Percentiles rank a stretch among this genome's conserved stretches.
phyloP scores from a whole-genome alignment of 257 asterid species.

The Jasminum sambac region DNA sequence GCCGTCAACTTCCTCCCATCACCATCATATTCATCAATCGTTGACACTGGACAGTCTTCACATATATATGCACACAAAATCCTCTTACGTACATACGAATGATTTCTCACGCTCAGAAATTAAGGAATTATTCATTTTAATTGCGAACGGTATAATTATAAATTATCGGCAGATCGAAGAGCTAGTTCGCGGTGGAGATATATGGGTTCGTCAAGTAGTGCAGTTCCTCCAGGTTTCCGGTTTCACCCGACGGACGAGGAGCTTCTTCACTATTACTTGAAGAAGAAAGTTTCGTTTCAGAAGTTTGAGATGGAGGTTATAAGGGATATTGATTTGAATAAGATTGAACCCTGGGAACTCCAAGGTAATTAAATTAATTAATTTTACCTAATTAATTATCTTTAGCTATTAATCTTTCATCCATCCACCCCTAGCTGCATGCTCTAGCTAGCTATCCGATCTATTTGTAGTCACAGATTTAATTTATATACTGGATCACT shows the following conservation, averaged over 20 bases:
- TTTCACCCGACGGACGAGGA: slow-evolving; percentile 95
- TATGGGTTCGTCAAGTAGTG: slow-evolving; percentile 58
- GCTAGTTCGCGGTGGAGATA: too few species aligned
- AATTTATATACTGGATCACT: too few species aligned
- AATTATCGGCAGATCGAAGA: too few species aligned
- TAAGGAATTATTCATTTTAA: not conserved
- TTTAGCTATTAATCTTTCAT: too few species aligned
- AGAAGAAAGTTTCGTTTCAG: slow-evolving; percentile 76
- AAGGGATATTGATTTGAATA: slow-evolving; percentile 81
- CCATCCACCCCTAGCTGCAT: too few species aligned
- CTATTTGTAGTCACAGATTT: too few species aligned
- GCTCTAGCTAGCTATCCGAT: too few species aligned
- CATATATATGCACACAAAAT: not conserved
- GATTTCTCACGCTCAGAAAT: slow-evolving; percentile 1
- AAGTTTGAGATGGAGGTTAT: slow-evolving; percentile 95
- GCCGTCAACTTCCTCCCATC: slow-evolving; percentile 64
- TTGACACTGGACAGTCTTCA: slow-evolving; percentile 32
- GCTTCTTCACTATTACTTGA: slow-evolving; percentile 85
- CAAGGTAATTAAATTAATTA: slow-evolving; percentile 51
- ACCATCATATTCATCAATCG: slow-evolving; percentile 23
- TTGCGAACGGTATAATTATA: not conserved
- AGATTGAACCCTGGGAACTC: slow-evolving; percentile 91
- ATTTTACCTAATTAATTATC: too few species aligned
- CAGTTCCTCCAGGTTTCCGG: slow-evolving; percentile 93
- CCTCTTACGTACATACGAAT: slow-evolving; percentile 11